Base-by-base conservation (phyloP, 768 basidiomycete species). In the Tubosaeta sp. region DNA sequence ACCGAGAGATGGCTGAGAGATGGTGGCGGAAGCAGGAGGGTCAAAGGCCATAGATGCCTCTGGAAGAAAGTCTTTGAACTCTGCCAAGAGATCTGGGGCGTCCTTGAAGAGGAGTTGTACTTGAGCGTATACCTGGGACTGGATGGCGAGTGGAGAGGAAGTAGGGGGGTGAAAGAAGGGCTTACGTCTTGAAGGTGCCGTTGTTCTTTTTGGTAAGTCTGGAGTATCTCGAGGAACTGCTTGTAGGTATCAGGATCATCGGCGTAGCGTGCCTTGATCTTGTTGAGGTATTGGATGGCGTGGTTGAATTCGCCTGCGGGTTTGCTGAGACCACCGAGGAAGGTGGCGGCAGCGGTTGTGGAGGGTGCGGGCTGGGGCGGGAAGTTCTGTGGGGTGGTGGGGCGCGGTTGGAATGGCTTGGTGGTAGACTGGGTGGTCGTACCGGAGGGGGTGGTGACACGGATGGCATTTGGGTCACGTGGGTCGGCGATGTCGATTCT, bases 231-330 rank as follows among this genome's bases (percentile, higher is more conserved):
- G 59, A 93, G 71, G 63, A 93, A 93, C 62, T 88, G 84, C 68
- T 91, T 91, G 71, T 93, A 93, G 29, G 87, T 94, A 60, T 93
- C 91, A n/a, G 87, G 83, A 53, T 96, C 93, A 57, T 87, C 83
- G 11, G 81, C 71, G 69, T 87, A 98, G 19, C 94, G 84, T 16
- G 84, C 84, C 72, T 98, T 98, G 76, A 99, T 98, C 76, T 94
- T 95, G 80, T 96, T 97, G 61, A 99, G 84, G 68, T 94, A 99
- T 61, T 92, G 84, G 56, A 98, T 98, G 13, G 96, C 96, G 61
- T 95, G 87, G 67, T 88, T 86, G 73, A 93, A 96, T 63, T 97
- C 86, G 53, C 76, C 80, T 11, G 76, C 66, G 12, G 79, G 75
- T 48, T 79, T 80, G 55, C 73, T 71, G 55, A 86, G 73, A 44